Evolutionary conservation across 1,139 yeast species (phyloP), one percentile per base, ranked within the genome.

Genomic region (Blastobotrys proliferans): DNA sequence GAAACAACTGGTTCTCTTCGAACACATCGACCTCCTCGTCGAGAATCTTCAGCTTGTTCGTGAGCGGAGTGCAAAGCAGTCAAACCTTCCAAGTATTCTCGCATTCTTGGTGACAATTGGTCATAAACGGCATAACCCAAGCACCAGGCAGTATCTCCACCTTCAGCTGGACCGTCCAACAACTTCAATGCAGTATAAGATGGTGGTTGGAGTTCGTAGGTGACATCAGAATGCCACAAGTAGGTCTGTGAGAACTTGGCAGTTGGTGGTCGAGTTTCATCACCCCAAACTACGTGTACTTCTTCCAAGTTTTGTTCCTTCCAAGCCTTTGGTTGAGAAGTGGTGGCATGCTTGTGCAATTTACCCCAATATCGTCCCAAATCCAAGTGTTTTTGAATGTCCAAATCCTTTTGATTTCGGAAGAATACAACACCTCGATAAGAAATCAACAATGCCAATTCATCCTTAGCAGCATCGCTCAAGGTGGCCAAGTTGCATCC

Each of bases 131-230:
- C 86, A 45, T 75, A 72, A 24, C 79, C 71, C 50, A 78, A 81
- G 6, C 77, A 70, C 66, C 83, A 83, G 42, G 78, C 63, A n/a
- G 92, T 83, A 60, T 83, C 90, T 45, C 88, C 88, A 44, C 90
- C 90, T 13, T 75, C 60, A 40, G 72, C 74, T 29, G 88, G 83
- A 30, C 79, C 83, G 52, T 72, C 80, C 39, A 76, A 63, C 46
- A 79, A 73, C 40, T 79, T 70, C 53, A 83, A 76, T 38, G 79
- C 70, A 1, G 90, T 82, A 48, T 76, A 67, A 1, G 81, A 76
- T 3, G 90, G 84, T 8, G 90, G 84, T 59, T 80, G 86, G 47
- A 70, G 66, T 57, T 82, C 90, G 60, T 81, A 82, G 18, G 84
- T 72, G 28, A 79, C 81, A 58, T 83, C 90, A 1, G 83, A 72